Evolutionary conservation across 495 filamentous ascomycete genomes (phyloP), one percentile per base, ranked within the genome.

Genomic region (Neurospora sp.): DNA sequence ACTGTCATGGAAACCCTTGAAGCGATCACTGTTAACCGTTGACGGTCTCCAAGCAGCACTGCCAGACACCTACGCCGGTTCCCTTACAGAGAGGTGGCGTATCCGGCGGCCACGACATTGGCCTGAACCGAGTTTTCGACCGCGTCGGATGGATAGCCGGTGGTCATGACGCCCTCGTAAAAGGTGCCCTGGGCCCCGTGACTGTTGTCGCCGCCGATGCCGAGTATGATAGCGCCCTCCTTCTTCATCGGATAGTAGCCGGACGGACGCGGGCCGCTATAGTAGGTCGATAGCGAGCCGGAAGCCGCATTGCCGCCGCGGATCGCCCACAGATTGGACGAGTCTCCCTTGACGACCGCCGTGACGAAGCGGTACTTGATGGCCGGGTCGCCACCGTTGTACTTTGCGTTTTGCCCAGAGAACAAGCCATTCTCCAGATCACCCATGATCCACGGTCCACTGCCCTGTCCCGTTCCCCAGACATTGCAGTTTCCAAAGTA

Each of bases 381-480:
- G 0, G 87, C 83, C 39, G 85, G 84, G 73, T 89, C 84, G 16
- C 38, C 71, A 4, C 80, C 22, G 74, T 89, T 89, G 53, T 81
- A 70, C 3, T 59, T 72, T 31, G 80, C 22, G 75, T 75, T 84
- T 1, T 12, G 6, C 22, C 42, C 42, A 1, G 42, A 45, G n/a
- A 45, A 45, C 42, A 45, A 45, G n/a, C 42, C 42, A 10, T 45
- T 86, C 81, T 89, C 87, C 1, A 89, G 81, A 83, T 89, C 88
- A 40, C 85, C 88, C 87, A 89, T 88, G 74, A 89, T 69, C 88
- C 88, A 89, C 38, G 87, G 88, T 0, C 88, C 87, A 27, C 73
- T 84, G 53, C 87, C 88, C 40, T 84, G 41, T 18, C 88, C 88
- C 40, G 76, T 80, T 40, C 87, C 88, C 86, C 85, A 88, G 77